These are phyloP conservation scores for Fusarium sp. DNA, from an alignment of 2,329 filamentous ascomycete genomes.

Conservation along the genomic window DNA sequence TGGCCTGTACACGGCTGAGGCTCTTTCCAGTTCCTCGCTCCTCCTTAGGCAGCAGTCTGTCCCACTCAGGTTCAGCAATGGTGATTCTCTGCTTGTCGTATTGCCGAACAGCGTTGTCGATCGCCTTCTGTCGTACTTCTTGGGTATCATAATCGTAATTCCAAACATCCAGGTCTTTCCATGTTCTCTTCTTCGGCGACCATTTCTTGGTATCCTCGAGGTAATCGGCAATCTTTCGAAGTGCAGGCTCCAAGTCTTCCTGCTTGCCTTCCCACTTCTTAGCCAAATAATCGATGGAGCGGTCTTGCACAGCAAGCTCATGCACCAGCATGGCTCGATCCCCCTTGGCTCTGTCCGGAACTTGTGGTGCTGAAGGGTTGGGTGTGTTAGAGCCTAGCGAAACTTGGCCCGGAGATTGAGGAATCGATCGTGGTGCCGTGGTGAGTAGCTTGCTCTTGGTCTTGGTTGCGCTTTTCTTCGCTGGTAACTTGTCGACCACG, in stretches of 20 bases:
- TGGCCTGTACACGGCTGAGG: slow-evolving; percentile 72
- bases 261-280: slow-evolving; percentile 65
- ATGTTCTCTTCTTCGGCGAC: slow-evolving; percentile 68
- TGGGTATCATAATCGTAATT: slow-evolving; percentile 68
- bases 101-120: slow-evolving; percentile 71
- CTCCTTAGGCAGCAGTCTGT: slow-evolving; percentile 68
- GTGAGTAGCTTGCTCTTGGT: slow-evolving; percentile 60
- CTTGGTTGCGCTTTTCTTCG: slow-evolving; percentile 54
- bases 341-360: slow-evolving; percentile 67
- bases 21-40: slow-evolving; percentile 71
- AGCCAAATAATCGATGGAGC: slow-evolving; percentile 63
- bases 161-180: slow-evolving; percentile 75
- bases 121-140: slow-evolving; percentile 69
- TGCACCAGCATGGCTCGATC: slow-evolving; percentile 69
- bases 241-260: slow-evolving; percentile 66
- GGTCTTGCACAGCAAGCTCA: slow-evolving; percentile 69
- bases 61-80: slow-evolving; percentile 70
- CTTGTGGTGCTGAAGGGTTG: slow-evolving; percentile 63
- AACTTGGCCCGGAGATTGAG: slow-evolving; percentile 69
- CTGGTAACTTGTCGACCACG: slow-evolving; percentile 53
- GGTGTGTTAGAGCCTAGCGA: slow-evolving; percentile 68
- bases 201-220: slow-evolving; percentile 65
- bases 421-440: slow-evolving; percentile 58
- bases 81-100: slow-evolving; percentile 72
- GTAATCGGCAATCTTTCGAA: slow-evolving; percentile 71